Evolutionary conservation across 2,329 filamentous ascomycete genomes (phyloP), one percentile per base, ranked within the genome.

Genomic region (Pyrenophora tritici-repentis): DNA sequence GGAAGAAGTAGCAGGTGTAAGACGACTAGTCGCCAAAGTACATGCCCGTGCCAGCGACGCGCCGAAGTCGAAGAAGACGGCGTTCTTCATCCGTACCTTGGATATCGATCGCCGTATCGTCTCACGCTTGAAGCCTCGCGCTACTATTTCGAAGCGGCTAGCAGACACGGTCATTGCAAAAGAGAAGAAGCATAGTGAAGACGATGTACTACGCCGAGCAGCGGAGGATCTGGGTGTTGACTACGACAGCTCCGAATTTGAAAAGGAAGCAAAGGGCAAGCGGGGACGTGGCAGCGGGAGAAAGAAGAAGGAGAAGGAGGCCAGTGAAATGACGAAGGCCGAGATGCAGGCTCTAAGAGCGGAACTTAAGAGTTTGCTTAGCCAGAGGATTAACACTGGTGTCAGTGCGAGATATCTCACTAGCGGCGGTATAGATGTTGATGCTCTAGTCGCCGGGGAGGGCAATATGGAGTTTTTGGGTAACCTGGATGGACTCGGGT

Each of bases 191-290:
- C 85, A 84, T 47, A 88, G 88, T 65, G 90, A 96, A 62, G 90
- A 96, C 60, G 85, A 90, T 48, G 94, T 92, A 86, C 79, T 97
- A 63, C 85, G 85, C 36, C 84, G 84, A 40, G 92, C 91, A 0
- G 94, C 94, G 0, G 91, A 97, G 50, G 93, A 97, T 58, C 80
- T 99, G 0, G 94, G 94, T 1, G 90, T 97, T 0, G 93, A 97
- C 44, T 96, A 96, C 69, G 91, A 97, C 68, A 89, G 86, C 53
- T 91, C 96, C 31, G 91, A 95, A 38, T 87, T 96, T 55, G 89
- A 83, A 36, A 62, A 62, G 10, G 78, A 88, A 59, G 81, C 79
- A 1, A 76, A 75, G 6, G 84, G 86, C 6, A 81, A 89, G 0
- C 62, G 70, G 16, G 78, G 79, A 0, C 81, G 90, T 31, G 91